These are phyloP conservation scores for Eucalyptus regnans DNA, from an alignment of 345 rosid species.

Conservation along the genomic window DNA sequence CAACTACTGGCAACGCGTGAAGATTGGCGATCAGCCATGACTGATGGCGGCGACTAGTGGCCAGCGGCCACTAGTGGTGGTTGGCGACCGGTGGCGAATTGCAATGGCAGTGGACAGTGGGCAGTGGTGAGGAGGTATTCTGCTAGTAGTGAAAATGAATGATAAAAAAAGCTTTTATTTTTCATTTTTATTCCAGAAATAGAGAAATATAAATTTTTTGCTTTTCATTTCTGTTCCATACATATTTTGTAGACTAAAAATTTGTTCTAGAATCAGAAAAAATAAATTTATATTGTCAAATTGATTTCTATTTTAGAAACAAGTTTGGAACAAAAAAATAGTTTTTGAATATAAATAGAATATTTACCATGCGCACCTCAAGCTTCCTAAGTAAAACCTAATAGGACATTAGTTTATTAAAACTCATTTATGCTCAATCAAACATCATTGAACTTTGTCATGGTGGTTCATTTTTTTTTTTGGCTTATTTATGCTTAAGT, in stretches of 20 bases:
- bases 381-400: neutral
- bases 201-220: accelerated
- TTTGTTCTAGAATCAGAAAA: no score
- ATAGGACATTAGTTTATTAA: neutral
- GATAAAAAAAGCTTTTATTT: accelerated
- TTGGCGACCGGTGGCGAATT: accelerated
- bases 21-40: no score
- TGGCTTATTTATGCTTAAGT: neutral
- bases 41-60: accelerated
- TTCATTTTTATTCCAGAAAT: no score
- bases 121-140: no score
- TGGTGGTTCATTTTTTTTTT: neutral
- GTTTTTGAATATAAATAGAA: accelerated
- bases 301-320: accelerated
- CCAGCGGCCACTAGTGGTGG: accelerated
- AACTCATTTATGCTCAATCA: neutral
- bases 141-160: accelerated
- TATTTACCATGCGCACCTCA: accelerated
- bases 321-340: accelerated
- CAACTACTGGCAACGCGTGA: no score
- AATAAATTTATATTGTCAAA: no score
- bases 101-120: accelerated
- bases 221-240: no score
- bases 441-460: neutral
- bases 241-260: no score